Conservation (phyloP, 257 asterid genomes). For the Salvia miltiorrhiza region DNA sequence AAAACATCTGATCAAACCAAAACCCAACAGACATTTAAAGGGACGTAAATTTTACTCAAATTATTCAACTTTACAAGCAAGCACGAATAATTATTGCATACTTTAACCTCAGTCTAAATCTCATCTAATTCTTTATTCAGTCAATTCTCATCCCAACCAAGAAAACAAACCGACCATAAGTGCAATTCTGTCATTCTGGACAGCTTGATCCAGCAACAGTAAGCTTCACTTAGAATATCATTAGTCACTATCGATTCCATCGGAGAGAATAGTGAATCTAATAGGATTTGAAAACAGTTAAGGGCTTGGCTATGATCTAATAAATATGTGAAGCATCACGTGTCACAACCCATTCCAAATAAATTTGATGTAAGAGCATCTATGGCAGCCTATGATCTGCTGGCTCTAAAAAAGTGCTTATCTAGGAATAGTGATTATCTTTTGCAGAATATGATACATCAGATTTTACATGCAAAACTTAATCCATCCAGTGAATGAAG, state of each 20-base stretch:
- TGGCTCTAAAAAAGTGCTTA: not conserved
- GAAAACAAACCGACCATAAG: not conserved
- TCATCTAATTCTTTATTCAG: not conserved
- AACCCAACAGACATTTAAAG: not conserved
- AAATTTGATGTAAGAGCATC: not conserved
- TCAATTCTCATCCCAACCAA: not conserved
- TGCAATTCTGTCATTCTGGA: not conserved
- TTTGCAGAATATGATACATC: not conserved
- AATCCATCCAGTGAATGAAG: constrained; percentile 1
- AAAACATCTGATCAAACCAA: not conserved
- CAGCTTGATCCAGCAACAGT: not conserved
- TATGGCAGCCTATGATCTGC: not conserved
- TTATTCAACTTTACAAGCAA: not conserved
- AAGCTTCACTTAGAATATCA: not conserved
- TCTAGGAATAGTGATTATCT: not conserved
- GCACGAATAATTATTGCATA: not conserved
- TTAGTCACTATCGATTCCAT: not conserved
- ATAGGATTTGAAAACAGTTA: not conserved
- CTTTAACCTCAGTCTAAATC: not conserved
- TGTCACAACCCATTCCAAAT: not conserved
- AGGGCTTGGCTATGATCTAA: not conserved
- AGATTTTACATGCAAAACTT: not conserved
- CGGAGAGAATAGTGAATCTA: not conserved
- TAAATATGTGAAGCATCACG: not conserved
- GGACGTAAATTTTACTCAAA: not conserved